Conservation (phyloP, 23 red algal genomes). For the Chondrus crispus region DNA sequence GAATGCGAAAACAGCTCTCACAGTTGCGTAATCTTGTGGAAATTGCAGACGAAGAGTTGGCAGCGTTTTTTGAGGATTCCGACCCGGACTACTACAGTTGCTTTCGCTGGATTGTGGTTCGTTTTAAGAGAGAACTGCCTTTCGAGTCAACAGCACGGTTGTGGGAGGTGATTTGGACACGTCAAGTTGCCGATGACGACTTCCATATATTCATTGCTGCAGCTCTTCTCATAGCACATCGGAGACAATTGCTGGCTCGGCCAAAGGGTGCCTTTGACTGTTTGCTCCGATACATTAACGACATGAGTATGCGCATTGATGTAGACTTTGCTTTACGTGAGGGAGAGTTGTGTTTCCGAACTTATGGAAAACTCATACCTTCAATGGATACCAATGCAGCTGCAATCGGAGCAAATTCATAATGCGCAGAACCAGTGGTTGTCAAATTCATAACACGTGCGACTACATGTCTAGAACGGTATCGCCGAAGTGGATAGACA, state of each 20-base stretch:
- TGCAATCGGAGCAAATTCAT: too few relatives aligned
- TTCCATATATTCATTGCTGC: constrained; percentile 75
- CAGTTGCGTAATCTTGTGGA: constrained; percentile 49
- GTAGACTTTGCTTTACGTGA: constrained; percentile 54
- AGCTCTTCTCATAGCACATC: constrained; percentile 69
- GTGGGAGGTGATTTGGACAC: constrained; percentile 91
- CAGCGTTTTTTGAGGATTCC: constrained; percentile 46
- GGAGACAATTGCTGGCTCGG: constrained; percentile 36
- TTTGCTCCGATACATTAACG: constrained; percentile 73
- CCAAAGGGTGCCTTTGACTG: constrained; percentile 45
- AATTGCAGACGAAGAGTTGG: constrained; percentile 57
- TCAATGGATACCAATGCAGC: too few relatives aligned
- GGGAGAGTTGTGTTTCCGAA: constrained; percentile 58
- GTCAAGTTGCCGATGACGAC: constrained; percentile 52
- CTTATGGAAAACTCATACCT: constrained; percentile 10
- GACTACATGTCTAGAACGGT: not conserved
- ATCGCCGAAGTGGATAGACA: not conserved
- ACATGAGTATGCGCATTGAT: constrained; percentile 78
- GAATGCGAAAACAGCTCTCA: constrained; percentile 74
- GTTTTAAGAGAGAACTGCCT: constrained; percentile 90
- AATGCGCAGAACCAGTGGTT: too few relatives aligned
- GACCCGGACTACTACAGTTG: constrained; percentile 79
- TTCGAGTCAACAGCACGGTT: constrained; percentile 58
- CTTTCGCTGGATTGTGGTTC: constrained; percentile 94
- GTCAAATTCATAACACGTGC: too few relatives aligned